These are phyloP conservation scores for Chrysanthemum seticuspe DNA, from an alignment of 129 eudicot species.

Conservation along the genomic window DNA sequence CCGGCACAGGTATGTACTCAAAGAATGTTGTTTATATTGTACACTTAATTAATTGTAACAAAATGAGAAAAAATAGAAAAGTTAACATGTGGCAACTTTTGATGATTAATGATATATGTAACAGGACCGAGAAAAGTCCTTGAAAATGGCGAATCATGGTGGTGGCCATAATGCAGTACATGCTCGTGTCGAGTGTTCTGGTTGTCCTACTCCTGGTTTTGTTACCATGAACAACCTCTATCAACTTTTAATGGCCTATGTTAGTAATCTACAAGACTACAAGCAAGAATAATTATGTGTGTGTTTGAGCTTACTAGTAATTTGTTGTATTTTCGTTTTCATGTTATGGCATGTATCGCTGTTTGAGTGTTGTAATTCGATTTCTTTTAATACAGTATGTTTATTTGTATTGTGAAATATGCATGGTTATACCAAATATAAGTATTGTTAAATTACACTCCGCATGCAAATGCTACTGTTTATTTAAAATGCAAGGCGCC, in stretches of 20 bases:
- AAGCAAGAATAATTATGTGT: constrained; percentile 15
- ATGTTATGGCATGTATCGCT: no score
- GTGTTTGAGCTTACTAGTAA: constrained; percentile 15
- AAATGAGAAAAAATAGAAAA: neutral
- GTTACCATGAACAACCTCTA: constrained; percentile 11
- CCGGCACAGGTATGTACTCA: constrained; percentile 11
- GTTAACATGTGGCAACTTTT: neutral
- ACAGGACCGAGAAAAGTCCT: constrained; percentile 36
- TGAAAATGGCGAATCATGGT: constrained; percentile 23
- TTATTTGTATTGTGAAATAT: no score
- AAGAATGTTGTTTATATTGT: no score
- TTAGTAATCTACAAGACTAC: neutral
- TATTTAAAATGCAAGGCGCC: no score
- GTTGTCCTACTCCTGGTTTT: neutral
- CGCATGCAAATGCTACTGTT: no score
- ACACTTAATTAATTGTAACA: neutral
- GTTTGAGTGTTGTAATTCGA: no score
- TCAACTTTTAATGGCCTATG: constrained; percentile 2
- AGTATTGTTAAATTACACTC: no score
- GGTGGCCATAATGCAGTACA: neutral
- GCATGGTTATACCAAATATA: no score
- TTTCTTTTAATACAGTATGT: no score
- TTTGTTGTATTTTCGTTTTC: neutral
- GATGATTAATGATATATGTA: neutral
- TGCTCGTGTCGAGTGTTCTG: constrained; percentile 12